Percentiles rank a stretch among this genome's conserved stretches.
These are phyloP conservation scores for Apiotrichum siamense DNA, from an alignment of 1,284 basidiomycete species.

Conservation along the genomic window DNA sequence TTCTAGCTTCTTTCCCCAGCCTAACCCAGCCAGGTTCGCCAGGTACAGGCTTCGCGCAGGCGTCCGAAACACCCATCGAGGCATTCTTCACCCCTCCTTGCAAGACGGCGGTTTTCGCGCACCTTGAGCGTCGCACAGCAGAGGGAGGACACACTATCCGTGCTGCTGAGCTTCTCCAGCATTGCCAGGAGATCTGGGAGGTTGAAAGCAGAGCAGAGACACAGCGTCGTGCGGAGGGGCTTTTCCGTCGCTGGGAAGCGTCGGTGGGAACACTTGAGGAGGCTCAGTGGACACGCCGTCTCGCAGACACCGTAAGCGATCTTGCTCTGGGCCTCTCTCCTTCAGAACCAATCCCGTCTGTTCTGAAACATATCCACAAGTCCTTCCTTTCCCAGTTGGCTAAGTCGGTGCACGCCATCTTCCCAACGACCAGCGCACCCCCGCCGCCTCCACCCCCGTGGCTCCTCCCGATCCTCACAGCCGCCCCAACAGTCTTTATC, in stretches of 20 bases:
- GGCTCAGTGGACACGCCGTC: conserved; percentile 8
- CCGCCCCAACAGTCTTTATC: conserved; percentile 22
- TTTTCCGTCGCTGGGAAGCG: conserved; percentile 30
- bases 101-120: conserved; percentile 28
- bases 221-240: conserved; percentile 31
- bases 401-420: conserved; percentile 24
- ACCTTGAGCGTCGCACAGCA: conserved; percentile 19
- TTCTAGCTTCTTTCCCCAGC: conserved; percentile 30
- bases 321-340: conserved; percentile 16
- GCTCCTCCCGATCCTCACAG: conserved; percentile 26
- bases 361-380: conserved; percentile 22
- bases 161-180: conserved; percentile 36
- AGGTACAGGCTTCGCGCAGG: not conserved
- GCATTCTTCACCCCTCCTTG: conserved; percentile 33
- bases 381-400: conserved; percentile 21
- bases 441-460: conserved; percentile 31
- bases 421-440: conserved; percentile 25
- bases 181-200: conserved; percentile 41
- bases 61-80: not conserved
- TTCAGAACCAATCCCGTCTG: conserved; percentile 16
- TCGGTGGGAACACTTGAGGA: conserved; percentile 27
- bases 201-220: conserved; percentile 30
- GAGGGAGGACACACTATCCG: conserved; percentile 19
- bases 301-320: conserved; percentile 22
- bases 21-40: conserved; percentile 20